phyloP scores from a whole-genome alignment of 2,329 filamentous ascomycete species.

The Scedosporium dehoogii region DNA sequence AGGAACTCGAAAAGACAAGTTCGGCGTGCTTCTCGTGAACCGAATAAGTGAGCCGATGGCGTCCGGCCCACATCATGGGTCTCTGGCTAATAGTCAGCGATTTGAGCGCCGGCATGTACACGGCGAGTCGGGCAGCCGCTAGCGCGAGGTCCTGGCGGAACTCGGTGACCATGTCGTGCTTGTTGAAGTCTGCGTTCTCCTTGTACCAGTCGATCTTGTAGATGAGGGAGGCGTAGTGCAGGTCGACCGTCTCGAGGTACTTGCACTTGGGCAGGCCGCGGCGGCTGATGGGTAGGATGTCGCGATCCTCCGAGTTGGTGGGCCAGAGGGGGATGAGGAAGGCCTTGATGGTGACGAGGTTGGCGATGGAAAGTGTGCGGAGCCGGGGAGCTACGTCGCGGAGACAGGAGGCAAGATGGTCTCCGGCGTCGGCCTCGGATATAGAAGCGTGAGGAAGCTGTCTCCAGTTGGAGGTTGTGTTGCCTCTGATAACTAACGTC shows the following conservation, averaged over 20 bases:
- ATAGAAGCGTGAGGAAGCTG: constrained; percentile 13
- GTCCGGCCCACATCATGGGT: constrained; percentile 16
- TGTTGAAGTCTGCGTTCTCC: constrained; percentile 12
- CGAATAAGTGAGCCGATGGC: constrained; percentile 13
- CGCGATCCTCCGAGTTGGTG: constrained; percentile 7
- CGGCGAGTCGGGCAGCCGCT: constrained; percentile 12
- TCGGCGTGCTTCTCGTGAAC: constrained; percentile 4
- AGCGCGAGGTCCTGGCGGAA: constrained; percentile 15
- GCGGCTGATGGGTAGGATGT: constrained; percentile 7
- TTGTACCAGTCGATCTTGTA: constrained; percentile 14
- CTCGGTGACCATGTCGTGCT: constrained; percentile 10
- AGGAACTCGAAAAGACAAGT: constrained; percentile 13
- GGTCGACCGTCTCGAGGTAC: constrained; percentile 10
- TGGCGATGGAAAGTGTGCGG: constrained; percentile 10
- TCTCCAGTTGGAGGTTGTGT: constrained; percentile 14
- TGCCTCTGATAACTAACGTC: constrained; percentile 10
- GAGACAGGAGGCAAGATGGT: constrained; percentile 9
- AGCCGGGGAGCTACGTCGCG: constrained; percentile 10
- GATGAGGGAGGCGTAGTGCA: constrained; percentile 13
- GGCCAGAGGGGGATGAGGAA: constrained; percentile 14
- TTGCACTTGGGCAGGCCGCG: constrained; percentile 7
- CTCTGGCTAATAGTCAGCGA: constrained; percentile 12
- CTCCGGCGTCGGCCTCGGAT: constrained; percentile 12
- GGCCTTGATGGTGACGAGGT: constrained; percentile 12
- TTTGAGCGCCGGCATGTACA: constrained; percentile 14